Evolutionary conservation across 805 yeast genomes (phyloP).

Genomic region (Cyberlindnera mycetangii): DNA sequence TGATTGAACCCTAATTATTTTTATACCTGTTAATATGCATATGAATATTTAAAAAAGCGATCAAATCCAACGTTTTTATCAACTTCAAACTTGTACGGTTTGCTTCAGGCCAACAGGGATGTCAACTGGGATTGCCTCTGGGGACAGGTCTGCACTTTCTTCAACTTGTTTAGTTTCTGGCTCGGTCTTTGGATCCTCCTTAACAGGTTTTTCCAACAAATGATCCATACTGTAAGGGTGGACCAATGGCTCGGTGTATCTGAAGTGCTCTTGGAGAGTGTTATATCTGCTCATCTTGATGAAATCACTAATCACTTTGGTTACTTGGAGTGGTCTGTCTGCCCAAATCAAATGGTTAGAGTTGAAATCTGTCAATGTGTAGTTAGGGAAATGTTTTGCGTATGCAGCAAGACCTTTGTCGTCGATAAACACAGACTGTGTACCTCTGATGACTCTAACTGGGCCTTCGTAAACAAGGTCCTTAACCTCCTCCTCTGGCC

Average conservation of each 20-base stretch:
- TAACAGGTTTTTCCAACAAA: background rate
- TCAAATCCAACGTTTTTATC: too few species aligned
- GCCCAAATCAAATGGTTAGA: slow-evolving; percentile 37
- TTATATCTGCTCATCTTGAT: slow-evolving; percentile 25
- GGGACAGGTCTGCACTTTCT: background rate
- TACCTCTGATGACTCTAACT: slow-evolving; percentile 38
- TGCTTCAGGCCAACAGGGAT: too few species aligned
- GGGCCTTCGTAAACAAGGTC: slow-evolving; percentile 32
- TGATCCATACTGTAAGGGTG: background rate
- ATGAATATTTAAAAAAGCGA: too few species aligned
- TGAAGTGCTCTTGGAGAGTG: slow-evolving; percentile 17
- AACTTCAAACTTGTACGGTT: too few species aligned
- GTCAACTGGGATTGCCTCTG: too few species aligned
- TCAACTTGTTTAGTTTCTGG: background rate
- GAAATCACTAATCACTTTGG: slow-evolving; percentile 24
- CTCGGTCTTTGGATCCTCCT: background rate
- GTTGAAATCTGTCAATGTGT: slow-evolving; percentile 24
- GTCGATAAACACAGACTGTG: slow-evolving; percentile 37
- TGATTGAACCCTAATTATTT: too few species aligned
- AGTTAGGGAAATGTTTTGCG: slow-evolving; percentile 28
- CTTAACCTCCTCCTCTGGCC: slow-evolving; percentile 29
- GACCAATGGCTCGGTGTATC: slow-evolving; percentile 9
- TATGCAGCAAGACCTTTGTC: slow-evolving; percentile 28
- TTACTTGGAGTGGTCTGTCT: slow-evolving; percentile 35
- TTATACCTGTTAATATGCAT: too few species aligned